A percentile compares a stretch with the other conserved stretches of the same genome.
Evolutionary conservation across 768 basidiomycete species (phyloP).

Genomic region (Tricholoma sp.): DNA sequence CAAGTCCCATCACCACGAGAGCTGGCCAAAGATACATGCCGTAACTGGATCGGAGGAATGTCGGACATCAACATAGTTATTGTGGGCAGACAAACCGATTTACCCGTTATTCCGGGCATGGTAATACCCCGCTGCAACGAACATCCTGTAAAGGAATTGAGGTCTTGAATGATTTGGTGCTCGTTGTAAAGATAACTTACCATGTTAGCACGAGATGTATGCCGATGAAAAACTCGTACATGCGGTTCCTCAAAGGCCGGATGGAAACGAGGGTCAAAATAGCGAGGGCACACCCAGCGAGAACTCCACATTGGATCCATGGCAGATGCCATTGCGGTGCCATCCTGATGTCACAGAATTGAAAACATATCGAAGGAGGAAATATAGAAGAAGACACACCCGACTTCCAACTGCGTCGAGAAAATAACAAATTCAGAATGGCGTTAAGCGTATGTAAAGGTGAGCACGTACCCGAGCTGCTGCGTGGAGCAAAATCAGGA

Average conservation of each 20-base stretch:
- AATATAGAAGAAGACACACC: neutral
- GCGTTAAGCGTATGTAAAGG: neutral
- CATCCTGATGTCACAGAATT: conserved; percentile 21
- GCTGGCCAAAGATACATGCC: conserved; percentile 41
- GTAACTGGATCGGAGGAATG: conserved; percentile 15
- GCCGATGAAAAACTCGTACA: conserved; percentile 51
- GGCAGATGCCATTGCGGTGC: conserved; percentile 6
- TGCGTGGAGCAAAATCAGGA: conserved; percentile 46
- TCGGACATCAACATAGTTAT: neutral
- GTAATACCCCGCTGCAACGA: conserved; percentile 36
- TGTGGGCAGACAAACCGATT: conserved; percentile 3
- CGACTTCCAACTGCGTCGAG: neutral
- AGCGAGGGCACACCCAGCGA: conserved; percentile 34
- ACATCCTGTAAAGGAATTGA: conserved; percentile 20
- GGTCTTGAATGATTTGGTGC: neutral
- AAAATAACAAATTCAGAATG: conserved; percentile 21
- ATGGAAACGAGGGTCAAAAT: conserved; percentile 42
- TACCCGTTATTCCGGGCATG: conserved; percentile 30
- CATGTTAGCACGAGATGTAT: conserved; percentile 38
- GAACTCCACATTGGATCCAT: conserved; percentile 31
- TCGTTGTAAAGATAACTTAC: conserved; percentile 16
- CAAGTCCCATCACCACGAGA: conserved; percentile 51
- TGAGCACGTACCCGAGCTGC: conserved; percentile 32
- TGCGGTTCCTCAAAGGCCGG: conserved; percentile 38
- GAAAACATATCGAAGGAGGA: conserved; percentile 21